Base-by-base conservation (phyloP, 2,329 filamentous ascomycete genomes). In the Magnaporthiopsis rhizophila region DNA sequence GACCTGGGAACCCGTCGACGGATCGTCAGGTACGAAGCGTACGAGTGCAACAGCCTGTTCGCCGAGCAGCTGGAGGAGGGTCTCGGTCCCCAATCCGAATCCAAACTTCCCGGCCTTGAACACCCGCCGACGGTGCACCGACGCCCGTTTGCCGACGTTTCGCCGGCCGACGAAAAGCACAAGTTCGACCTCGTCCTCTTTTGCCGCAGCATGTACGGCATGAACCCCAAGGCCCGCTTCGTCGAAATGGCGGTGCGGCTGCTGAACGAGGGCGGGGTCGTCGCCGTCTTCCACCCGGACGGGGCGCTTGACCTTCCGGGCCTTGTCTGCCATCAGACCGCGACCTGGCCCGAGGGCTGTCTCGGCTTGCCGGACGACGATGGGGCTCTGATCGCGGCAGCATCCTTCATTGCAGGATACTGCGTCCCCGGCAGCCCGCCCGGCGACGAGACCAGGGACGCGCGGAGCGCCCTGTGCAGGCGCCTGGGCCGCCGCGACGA, bases 151-250 rank as follows among this genome's bases (percentile, higher is more conserved):
- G 65, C 18, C 3, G 36, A 18, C 36, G 5, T 18, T 6, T 4
- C 15, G 12, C 5, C 13, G 36, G 34, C 34, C 2, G 32, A 62
- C 0, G 68, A 73, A 36, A 70, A 36, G 34, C 34, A 77, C 28
- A 79, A 74, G 65, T 88, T 79, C 68, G 79, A 88, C 67, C 15
- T 87, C 56, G 71, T 88, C n/a, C 69, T 88, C 6, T 86, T 88
- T 72, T 88, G 84, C 67, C 85, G 88, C 70, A 86, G 86, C 73
- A 80, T 88, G 80, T 86, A 88, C 67, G 83, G 83, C 66, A 82
- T 88, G 80, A 76, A 75, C 0, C 76, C 77, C 3, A 81, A 83
- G 67, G 68, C 66, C n/a, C 69, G 15, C 1, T 78, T 76, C 65
- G 79, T 88, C 66, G 70, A 80, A 69, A 67, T 65, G 24, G 78